These are phyloP conservation scores for Termitomyces sp. DNA, from an alignment of 768 basidiomycete species.

Conservation along the genomic window DNA sequence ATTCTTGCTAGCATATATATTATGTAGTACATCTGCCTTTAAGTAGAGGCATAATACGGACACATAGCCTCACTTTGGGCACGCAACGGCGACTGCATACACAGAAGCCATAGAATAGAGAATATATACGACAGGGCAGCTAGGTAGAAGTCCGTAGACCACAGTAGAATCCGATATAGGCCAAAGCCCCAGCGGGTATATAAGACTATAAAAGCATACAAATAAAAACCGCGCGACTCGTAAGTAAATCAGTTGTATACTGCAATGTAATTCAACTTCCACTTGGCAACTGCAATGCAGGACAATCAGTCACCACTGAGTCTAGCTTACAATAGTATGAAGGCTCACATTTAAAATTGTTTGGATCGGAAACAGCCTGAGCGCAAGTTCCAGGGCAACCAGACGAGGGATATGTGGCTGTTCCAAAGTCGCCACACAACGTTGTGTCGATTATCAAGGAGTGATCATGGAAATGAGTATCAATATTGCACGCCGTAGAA, in stretches of 20 bases:
- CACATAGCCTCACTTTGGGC: no score
- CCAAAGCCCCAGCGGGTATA: no score
- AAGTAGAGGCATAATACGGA: no score
- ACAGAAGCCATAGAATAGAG: no score
- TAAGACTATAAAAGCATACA: no score
- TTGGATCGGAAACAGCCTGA: constrained; percentile 47
- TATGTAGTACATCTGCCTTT: no score
- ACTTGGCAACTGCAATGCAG: constrained; percentile 40
- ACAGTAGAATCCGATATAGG: no score
- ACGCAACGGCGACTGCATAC: no score
- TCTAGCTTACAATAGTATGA: not conserved
- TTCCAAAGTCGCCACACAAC: constrained; percentile 45
- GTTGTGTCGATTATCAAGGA: constrained; percentile 44
- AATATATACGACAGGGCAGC: no score
- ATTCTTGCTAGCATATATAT: no score
- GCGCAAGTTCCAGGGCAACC: constrained; percentile 47
- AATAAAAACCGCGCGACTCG: no score
- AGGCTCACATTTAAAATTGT: constrained; percentile 43
- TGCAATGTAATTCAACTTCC: constrained; percentile 54
- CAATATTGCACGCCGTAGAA: constrained; percentile 44
- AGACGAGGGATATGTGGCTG: constrained; percentile 26
- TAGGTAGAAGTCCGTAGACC: no score
- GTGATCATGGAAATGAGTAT: constrained; percentile 49
- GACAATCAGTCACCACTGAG: not conserved
- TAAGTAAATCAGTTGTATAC: constrained; percentile 8